Base-by-base conservation (phyloP, 768 basidiomycete genomes). In the Aureoboletus auriporus region DNA sequence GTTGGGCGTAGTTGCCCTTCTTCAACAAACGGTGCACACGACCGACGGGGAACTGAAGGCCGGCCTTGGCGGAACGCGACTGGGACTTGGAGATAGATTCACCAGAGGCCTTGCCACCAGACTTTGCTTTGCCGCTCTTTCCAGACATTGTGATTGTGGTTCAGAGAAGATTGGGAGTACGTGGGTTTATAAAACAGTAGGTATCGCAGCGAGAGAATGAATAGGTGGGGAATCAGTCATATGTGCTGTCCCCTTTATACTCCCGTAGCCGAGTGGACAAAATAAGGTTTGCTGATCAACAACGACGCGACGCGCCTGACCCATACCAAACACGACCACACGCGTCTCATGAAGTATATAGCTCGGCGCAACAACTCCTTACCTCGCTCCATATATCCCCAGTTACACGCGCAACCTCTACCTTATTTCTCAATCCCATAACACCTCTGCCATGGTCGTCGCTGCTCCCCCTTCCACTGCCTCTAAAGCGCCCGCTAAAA, bases 91-190 rank as follows among this genome's bases (percentile, higher is more conserved):
- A 34, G 1, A 38, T 13, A 8, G 53, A 5, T 3, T 69, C 71
- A 54, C 70, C 72, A 9, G 69, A 54, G n/a, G 81, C 74, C 59
- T 79, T 81, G 59, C 87, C 82, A 60, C 84, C 86, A 46, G 83
- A 78, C 56, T 80, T 75, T 40, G 84, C 81, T 70, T 88, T 88
- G 29, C 71, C 71, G 30, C 69, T 61, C 59, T 69, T 77, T 47
- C 70, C 67, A 63, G 72, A 70, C 69, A 67, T 66, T 47, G 44
- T 59, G 37, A 62, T 63, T 46, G 47, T 55, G 29, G 37, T 54
- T 54, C 10, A 53, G 37, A 47, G 26, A 12, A 28, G 17, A 35
- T 16, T 34, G 7, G n/a, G n/a, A n/a, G n/a, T n/a, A n/a, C n/a
- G n/a, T n/a, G n/a, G 27, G 33, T 30, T 44, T 39, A 16, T 33